Conservation (phyloP, 768 basidiomycete species). For the Phaeolepiota aurea region DNA sequence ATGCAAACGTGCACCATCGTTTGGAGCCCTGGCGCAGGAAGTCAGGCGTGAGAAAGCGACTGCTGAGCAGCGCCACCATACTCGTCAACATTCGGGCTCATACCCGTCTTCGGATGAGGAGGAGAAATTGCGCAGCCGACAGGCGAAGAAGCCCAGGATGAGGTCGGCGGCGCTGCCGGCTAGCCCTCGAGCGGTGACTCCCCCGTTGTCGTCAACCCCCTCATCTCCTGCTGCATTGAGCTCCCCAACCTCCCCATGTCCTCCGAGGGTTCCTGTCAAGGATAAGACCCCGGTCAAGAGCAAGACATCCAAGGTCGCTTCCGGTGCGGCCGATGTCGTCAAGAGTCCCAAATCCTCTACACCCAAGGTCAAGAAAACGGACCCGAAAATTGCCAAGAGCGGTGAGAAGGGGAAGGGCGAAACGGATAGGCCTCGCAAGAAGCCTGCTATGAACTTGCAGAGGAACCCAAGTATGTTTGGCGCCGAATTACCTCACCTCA, state of each 20-base stretch:
- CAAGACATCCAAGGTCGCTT: background rate
- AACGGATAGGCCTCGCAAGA: conserved; percentile 4
- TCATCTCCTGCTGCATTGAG: conserved; percentile 10
- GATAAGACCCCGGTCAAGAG: background rate
- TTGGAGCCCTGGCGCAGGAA: conserved; percentile 32
- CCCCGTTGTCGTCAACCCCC: conserved; percentile 7
- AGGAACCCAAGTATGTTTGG: conserved; percentile 65
- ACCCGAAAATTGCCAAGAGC: conserved; percentile 8
- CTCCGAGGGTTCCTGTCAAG: conserved; percentile 9
- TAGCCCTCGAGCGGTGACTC: conserved; percentile 10
- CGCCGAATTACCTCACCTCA: conserved; percentile 47
- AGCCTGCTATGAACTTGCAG: conserved; percentile 33
- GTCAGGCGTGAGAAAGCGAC: conserved; percentile 11
- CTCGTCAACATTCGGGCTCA: conserved; percentile 24
- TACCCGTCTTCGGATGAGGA: conserved; percentile 70
- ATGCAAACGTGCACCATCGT: conserved; percentile 54
- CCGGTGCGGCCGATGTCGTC: background rate
- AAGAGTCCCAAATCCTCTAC: conserved; percentile 19
- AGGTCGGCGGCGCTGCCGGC: conserved; percentile 13
- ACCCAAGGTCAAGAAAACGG: conserved; percentile 9
- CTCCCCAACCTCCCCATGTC: conserved; percentile 10
- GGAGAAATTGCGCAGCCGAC: conserved; percentile 51
- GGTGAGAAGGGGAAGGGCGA: conserved; percentile 8
- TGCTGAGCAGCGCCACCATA: conserved; percentile 12
- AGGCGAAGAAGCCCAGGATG: conserved; percentile 53